Base-by-base conservation (phyloP, 306 rosid species). In the Abrus precatorius region DNA sequence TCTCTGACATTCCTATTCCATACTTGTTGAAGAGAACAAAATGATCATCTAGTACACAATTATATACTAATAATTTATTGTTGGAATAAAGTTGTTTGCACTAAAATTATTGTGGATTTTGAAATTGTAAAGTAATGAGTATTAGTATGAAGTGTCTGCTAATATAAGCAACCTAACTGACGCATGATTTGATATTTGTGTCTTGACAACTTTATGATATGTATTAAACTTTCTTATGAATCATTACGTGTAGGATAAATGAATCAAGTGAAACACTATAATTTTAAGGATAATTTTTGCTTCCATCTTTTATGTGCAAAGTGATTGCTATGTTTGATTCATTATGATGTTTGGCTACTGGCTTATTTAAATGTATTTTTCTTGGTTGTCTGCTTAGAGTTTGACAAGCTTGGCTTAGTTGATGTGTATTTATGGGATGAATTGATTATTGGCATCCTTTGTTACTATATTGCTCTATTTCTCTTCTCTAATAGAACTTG, bases 61-160 rank as follows among this genome's bases (percentile, higher is more conserved):
- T 45, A 32, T 5, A 68, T 28, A 45, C 13, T 45, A 45, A 68
- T 45, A 20, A 28, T 68, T 28, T 12, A 28, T 68, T 68, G 73
- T 20, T 20, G 2, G 9, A 67, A 28, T 29, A 20, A 44, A 68
- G 73, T 3, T 70, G 33, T 44, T 33, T 50, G 44, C 76, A 13
- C 47, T 11, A n/a, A 70, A 69, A 5, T 10, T 69, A 69, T 66
- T 69, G 7, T 28, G 44, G 28, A 69, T 12, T 69, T 47, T 69
- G 60, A 69, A 49, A 47, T 49, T 69, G 34, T 30, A 49, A 34
- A 69, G 27, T 44, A 67, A 7, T 67, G 28, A 7, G 9, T 28
- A 47, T 7, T 44, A 3, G 29, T 56, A 14, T 53, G 43, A 64
- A 36, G 49, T 64, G 49, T 6, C 30, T 13, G 13, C 49, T 64